Evolutionary conservation across 2,329 filamentous ascomycete genomes (phyloP), one percentile per base, ranked within the genome.

Genomic region (Claviceps monticola): DNA sequence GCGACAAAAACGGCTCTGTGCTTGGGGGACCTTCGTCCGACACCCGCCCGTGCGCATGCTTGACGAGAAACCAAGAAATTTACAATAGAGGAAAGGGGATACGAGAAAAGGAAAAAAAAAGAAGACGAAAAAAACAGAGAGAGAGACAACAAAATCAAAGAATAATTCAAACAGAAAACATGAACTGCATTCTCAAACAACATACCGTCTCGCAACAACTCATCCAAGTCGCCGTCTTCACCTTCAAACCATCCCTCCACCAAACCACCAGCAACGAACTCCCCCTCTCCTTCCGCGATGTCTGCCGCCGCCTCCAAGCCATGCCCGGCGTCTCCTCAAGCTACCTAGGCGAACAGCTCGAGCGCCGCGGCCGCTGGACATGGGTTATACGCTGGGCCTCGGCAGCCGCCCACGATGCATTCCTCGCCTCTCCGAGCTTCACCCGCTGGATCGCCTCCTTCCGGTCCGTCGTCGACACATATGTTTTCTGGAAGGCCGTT

Each of bases 361-460:
- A 71, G 56, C 58, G 62, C 23, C 62, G 66, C 7, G 57, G 57
- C 21, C 58, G 55, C 37, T 67, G 63, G 61, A 57, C 63, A 46
- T 60, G 65, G 51, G 57, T 65, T 48, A 59, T 67, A 29, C 61
- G 61, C 51, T 71, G 68, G 68, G 54, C 58, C 44, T 66, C 65
- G 8, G 51, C 55, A 7, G 58, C 58, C 38, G 64, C 64, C 46
- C 62, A 67, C 56, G 57, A 63, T 53, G 65, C 66, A 54, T 75
- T 73, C 55, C 64, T 68, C 54, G 64, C 65, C 53, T 70, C 68
- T 6, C 65, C 67, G 26, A 65, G 62, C 54, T 69, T 68, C 51
- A 66, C 68, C 48, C 68, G 65, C 56, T 71, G 69, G 59, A 63
- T 70, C 17, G 65, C 66, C 41, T 65, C 66, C 8, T 58, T 69